These are phyloP conservation scores for Eremomyces bilateralis DNA, from an alignment of 495 filamentous ascomycete genomes.

Conservation along the genomic window DNA sequence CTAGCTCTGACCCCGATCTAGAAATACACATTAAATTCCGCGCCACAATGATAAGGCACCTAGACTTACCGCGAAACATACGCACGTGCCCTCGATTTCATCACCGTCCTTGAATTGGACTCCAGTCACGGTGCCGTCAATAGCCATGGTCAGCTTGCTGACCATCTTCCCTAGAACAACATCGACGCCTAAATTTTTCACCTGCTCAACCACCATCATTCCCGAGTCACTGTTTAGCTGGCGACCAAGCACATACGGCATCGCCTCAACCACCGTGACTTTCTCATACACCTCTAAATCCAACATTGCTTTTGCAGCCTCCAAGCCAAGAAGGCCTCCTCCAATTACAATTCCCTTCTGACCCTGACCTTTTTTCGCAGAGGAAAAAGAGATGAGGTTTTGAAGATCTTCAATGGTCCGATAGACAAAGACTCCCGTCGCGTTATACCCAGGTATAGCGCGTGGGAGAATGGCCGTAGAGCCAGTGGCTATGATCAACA, in stretches of 20 bases:
- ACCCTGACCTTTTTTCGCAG: slow-evolving; percentile 38
- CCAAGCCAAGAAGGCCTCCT: slow-evolving; percentile 74
- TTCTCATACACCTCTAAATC: slow-evolving; percentile 57
- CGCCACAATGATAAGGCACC: background rate
- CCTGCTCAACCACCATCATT: slow-evolving; percentile 63
- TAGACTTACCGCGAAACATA: slow-evolving; percentile 61
- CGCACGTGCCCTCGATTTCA: slow-evolving; percentile 55
- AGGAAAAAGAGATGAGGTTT: slow-evolving; percentile 54
- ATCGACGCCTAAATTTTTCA: slow-evolving; percentile 60
- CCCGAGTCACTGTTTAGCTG: slow-evolving; percentile 80
- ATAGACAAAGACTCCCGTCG: slow-evolving; percentile 86
- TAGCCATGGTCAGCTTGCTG: slow-evolving; percentile 43
- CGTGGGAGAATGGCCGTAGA: slow-evolving; percentile 71
- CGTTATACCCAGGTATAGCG: slow-evolving; percentile 65
- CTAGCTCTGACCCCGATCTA: slow-evolving; percentile 64
- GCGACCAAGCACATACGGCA: slow-evolving; percentile 68
- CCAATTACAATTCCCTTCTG: slow-evolving; percentile 62
- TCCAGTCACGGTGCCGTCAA: slow-evolving; percentile 45
- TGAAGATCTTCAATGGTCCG: slow-evolving; percentile 73
- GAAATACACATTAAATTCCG: slow-evolving; percentile 1
- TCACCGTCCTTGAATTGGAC: slow-evolving; percentile 75
- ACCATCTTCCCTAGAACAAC: slow-evolving; percentile 65
- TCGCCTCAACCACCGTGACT: slow-evolving; percentile 73
- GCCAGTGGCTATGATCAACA: slow-evolving; percentile 77
- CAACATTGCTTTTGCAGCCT: slow-evolving; percentile 91